A percentile compares a stretch with the other conserved stretches of the same genome.
Conservation (phyloP, 495 filamentous ascomycete species). For the Apodospora peruviana region DNA sequence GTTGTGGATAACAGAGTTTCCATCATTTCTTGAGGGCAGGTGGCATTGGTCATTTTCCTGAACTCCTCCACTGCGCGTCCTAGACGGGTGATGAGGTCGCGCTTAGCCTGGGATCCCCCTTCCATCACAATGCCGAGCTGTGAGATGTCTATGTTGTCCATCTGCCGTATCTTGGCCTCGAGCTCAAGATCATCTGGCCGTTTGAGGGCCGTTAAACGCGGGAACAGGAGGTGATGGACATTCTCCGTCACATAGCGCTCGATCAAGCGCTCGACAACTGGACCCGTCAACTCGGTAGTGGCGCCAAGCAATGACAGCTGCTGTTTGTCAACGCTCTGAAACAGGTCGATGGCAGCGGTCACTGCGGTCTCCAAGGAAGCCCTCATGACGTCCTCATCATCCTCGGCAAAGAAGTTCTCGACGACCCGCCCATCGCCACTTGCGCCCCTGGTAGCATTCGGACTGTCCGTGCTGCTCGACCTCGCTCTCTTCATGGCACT, state of each 20-base stretch:
- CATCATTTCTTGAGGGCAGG: constrained; percentile 92
- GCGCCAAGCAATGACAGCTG: constrained; percentile 88
- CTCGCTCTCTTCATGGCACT: constrained; percentile 45
- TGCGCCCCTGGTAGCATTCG: constrained; percentile 17
- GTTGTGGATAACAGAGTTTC: constrained; percentile 81
- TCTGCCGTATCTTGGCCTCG: constrained; percentile 82
- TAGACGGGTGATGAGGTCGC: constrained; percentile 65
- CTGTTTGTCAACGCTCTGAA: constrained; percentile 91
- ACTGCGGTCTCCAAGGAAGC: constrained; percentile 84
- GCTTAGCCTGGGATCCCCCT: constrained; percentile 63
- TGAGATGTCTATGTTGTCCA: constrained; percentile 89
- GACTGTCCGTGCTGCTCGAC: constrained; percentile 36
- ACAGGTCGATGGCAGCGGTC: constrained; percentile 89
- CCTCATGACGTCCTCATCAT: constrained; percentile 84
- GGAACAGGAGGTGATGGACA: constrained; percentile 79
- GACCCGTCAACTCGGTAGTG: constrained; percentile 90
- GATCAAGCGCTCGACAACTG: constrained; percentile 85
- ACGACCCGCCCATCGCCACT: constrained; percentile 14
- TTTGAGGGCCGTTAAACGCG: constrained; percentile 71
- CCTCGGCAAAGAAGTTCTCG: constrained; percentile 55
- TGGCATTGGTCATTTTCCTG: constrained; percentile 75
- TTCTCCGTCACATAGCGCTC: constrained; percentile 94
- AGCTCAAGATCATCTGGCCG: constrained; percentile 83
- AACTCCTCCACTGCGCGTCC: constrained; percentile 81
- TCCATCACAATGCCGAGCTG: constrained; percentile 86